Conservation (phyloP, 2,329 filamentous ascomycete species). For the Nigrospora oryzae region DNA sequence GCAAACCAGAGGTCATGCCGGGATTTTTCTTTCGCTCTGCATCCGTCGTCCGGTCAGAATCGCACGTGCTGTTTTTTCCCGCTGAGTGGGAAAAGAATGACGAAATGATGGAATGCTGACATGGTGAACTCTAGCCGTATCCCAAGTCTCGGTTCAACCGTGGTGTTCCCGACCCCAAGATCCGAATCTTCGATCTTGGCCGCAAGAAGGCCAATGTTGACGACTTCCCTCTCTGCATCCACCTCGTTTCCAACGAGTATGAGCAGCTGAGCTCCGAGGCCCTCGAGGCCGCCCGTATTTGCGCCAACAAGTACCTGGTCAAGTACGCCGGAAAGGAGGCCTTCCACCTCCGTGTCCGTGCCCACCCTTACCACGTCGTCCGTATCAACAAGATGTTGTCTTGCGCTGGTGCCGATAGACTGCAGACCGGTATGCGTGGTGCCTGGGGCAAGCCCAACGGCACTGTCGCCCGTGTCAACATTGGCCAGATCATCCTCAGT, state of each 20-base stretch:
- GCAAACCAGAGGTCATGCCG: background rate
- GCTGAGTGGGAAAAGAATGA: background rate
- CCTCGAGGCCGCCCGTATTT: constrained; percentile 99
- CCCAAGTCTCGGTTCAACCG: constrained; percentile 99
- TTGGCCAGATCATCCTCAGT: constrained; percentile 97
- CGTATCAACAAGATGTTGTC: constrained; percentile 99
- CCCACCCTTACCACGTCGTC: constrained; percentile 99
- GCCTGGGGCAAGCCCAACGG: constrained; percentile 99
- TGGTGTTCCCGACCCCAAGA: constrained; percentile 81
- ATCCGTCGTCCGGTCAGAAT: no score
- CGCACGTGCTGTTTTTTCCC: no score
- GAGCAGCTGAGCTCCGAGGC: constrained; percentile 99
- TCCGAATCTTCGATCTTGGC: constrained; percentile 98
- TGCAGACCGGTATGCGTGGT: constrained; percentile 99
- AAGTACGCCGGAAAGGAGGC: constrained; percentile 64
- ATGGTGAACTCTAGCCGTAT: constrained; percentile 63
- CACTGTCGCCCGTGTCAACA: constrained; percentile 98
- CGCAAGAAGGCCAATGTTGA: constrained; percentile 98
- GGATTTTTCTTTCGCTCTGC: no score
- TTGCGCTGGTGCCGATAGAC: constrained; percentile 99
- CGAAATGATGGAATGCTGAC: background rate
- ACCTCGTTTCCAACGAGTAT: constrained; percentile 99
- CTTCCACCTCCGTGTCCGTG: constrained; percentile 72
- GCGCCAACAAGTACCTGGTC: constrained; percentile 96
- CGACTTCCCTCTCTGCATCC: constrained; percentile 98